Evolutionary conservation across 2,329 filamentous ascomycete species (phyloP).

Genomic region (Fusarium veterinarium): DNA sequence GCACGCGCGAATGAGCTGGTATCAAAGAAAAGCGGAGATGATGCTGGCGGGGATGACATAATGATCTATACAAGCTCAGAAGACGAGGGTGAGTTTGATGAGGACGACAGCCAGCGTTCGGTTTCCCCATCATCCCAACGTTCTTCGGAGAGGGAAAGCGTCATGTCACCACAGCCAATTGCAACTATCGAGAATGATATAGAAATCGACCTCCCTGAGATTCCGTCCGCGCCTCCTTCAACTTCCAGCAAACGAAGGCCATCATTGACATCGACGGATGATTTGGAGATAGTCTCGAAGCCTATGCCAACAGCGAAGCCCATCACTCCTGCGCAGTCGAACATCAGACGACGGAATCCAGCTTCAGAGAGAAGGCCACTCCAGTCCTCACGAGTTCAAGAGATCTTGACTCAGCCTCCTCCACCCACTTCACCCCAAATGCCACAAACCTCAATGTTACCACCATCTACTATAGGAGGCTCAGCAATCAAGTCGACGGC

Average conservation of each 20-base stretch:
- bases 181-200: constrained; percentile 21
- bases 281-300: neutral
- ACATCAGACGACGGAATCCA: neutral
- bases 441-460: constrained; percentile 25
- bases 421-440: constrained; percentile 33
- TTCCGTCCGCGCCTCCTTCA: neutral
- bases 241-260: neutral
- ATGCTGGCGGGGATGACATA: constrained; percentile 4
- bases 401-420: constrained; percentile 22
- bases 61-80: constrained; percentile 36
- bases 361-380: neutral
- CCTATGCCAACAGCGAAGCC: neutral
- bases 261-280: neutral
- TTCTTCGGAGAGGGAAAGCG: neutral
- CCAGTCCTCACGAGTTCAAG: constrained; percentile 14
- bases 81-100: constrained; percentile 3
- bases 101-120: neutral
- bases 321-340: neutral
- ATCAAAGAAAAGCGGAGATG: constrained; percentile 5
- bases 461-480: constrained; percentile 29
- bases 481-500: constrained; percentile 23
- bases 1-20: constrained; percentile 29
- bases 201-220: constrained; percentile 27
- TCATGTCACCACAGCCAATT: neutral
- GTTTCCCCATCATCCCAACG: neutral